Conservation (phyloP, 129 eudicot genomes). For the Flaveria bidentis region DNA sequence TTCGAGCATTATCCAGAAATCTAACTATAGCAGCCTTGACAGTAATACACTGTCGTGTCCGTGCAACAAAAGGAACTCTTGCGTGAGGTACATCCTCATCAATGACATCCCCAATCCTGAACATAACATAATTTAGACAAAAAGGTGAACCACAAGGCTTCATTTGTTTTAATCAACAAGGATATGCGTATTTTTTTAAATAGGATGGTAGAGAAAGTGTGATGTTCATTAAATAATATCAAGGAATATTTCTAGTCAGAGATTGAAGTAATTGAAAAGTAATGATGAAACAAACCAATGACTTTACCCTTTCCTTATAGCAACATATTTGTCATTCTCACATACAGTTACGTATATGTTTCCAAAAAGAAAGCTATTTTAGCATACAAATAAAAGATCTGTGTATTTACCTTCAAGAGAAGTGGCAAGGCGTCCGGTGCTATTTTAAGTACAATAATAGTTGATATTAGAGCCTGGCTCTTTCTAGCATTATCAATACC, state of each 20-base stretch:
- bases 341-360: slow-evolving; percentile 81
- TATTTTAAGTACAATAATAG: slow-evolving; percentile 88
- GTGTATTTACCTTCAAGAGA: slow-evolving; percentile 70
- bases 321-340: slow-evolving; percentile 77
- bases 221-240: not conserved
- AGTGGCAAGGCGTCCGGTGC: slow-evolving; percentile 92
- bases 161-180: slow-evolving; percentile 9
- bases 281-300: not conserved
- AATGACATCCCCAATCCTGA: slow-evolving; percentile 89
- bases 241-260: slow-evolving; percentile 1
- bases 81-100: slow-evolving; percentile 95
- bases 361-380: slow-evolving; percentile 67
- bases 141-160: not conserved
- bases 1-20: slow-evolving; percentile 82
- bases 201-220: not conserved
- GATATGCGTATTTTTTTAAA: slow-evolving; percentile 13
- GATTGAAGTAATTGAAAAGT: not conserved
- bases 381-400: not conserved
- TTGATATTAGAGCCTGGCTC: slow-evolving; percentile 85
- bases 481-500: slow-evolving; percentile 62
- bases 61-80: slow-evolving; percentile 94
- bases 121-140: slow-evolving; percentile 14
- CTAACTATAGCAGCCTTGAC: slow-evolving; percentile 97
- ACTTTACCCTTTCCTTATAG: slow-evolving; percentile 74
- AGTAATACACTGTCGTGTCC: slow-evolving; percentile 96